Percentiles rank a stretch among this genome's conserved stretches.
Evolutionary conservation across 1,284 basidiomycete genomes (phyloP).

Genomic region (Chalciporus sp.): DNA sequence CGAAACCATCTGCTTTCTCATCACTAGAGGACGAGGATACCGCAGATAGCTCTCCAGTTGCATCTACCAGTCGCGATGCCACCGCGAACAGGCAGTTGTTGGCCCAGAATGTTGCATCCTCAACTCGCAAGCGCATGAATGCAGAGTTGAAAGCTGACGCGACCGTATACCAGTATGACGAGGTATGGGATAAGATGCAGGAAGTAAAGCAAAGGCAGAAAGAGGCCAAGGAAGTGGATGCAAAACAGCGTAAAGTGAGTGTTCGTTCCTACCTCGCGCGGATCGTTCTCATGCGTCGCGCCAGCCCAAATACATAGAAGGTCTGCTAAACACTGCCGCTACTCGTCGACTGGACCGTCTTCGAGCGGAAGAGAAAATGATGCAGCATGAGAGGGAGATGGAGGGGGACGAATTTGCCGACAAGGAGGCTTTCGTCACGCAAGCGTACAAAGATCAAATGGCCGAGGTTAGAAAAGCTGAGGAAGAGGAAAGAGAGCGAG

Average conservation of each 20-base stretch:
- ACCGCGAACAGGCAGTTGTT: slow-evolving; percentile 54
- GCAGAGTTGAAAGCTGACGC: slow-evolving; percentile 80
- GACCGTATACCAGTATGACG: slow-evolving; percentile 94
- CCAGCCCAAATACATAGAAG: slow-evolving; percentile 92
- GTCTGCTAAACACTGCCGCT: slow-evolving; percentile 81
- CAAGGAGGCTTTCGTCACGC: slow-evolving; percentile 97
- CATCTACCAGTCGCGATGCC: slow-evolving; percentile 41
- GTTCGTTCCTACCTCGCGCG: slow-evolving; percentile 3
- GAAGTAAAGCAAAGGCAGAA: slow-evolving; percentile 77
- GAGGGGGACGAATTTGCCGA: slow-evolving; percentile 95
- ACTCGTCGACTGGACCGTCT: slow-evolving; percentile 88
- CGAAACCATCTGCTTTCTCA: slow-evolving; percentile 62
- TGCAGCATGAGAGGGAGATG: slow-evolving; percentile 87
- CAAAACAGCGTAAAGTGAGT: slow-evolving; percentile 74
- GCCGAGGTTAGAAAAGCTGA: slow-evolving; percentile 89
- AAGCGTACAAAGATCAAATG: slow-evolving; percentile 97
- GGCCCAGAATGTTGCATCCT: slow-evolving; percentile 58
- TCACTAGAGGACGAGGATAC: slow-evolving; percentile 64
- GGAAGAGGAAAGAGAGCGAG: slow-evolving; percentile 84
- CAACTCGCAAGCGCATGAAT: slow-evolving; percentile 66
- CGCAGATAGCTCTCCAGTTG: slow-evolving; percentile 50
- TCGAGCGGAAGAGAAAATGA: slow-evolving; percentile 98
- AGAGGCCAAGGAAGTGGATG: slow-evolving; percentile 70
- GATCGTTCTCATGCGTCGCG: slow-evolving; percentile 13
- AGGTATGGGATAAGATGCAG: slow-evolving; percentile 96